These are phyloP conservation scores for Phalaenopsis aphrodite DNA, from an alignment of 106 monocot genomes.

Conservation along the genomic window DNA sequence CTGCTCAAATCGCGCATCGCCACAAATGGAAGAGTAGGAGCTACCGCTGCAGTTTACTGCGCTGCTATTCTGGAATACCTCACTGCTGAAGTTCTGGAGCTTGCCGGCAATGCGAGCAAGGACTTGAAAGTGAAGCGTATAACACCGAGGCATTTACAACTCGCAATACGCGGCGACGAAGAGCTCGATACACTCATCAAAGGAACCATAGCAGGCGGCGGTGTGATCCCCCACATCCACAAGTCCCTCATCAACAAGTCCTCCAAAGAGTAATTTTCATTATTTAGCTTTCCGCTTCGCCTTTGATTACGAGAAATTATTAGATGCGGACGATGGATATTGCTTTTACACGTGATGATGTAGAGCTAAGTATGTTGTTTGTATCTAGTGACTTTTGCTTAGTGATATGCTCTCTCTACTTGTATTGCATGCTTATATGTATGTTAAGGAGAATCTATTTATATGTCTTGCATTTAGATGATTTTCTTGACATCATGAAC, in stretches of 20 bases:
- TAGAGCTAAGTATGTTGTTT: no score
- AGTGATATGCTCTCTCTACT: no score
- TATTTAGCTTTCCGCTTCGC: no score
- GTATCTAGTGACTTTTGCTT: no score
- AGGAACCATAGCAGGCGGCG: conserved; percentile 30
- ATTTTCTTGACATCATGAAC: no score
- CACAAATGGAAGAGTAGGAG: conserved; percentile 28
- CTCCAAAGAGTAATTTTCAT: conserved; percentile 14
- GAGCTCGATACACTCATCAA: conserved; percentile 34
- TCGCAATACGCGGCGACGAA: conserved; percentile 25
- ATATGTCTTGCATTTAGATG: no score
- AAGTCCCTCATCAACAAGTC: conserved; percentile 41
- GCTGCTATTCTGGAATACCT: conserved; percentile 31
- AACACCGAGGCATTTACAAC: conserved; percentile 27
- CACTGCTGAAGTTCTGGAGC: conserved; percentile 28
- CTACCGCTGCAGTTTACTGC: conserved; percentile 32
- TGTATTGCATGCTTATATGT: no score
- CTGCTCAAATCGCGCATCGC: conserved; percentile 21
- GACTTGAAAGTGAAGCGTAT: conserved; percentile 32
- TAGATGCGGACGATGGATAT: no score
- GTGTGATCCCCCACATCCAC: conserved; percentile 35
- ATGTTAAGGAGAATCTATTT: no score
- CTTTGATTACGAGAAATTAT: no score
- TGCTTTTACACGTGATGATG: no score
- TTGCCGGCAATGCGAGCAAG: conserved; percentile 34